phyloP scores from a whole-genome alignment of 345 rosid genomes.

The Eucalyptus tenuipes region DNA sequence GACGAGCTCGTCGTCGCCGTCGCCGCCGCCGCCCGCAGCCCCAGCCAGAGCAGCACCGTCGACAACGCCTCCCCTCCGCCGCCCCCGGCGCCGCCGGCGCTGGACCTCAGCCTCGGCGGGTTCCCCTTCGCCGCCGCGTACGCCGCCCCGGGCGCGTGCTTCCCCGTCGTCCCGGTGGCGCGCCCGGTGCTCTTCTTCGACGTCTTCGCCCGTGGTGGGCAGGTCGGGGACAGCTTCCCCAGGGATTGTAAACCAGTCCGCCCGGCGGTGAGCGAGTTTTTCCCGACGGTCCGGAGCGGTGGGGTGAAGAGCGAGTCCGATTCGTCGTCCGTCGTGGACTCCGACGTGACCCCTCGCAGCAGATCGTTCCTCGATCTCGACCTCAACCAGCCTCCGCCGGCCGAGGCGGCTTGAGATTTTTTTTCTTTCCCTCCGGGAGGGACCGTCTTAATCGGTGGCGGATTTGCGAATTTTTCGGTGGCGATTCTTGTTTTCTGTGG shows the following conservation, averaged over 20 bases:
- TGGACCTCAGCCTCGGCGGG: neutral
- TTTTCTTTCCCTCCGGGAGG: neutral
- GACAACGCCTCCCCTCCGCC: slow-evolving; percentile 3
- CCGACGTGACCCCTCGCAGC: neutral
- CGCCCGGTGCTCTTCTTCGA: slow-evolving; percentile 9
- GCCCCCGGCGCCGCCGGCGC: neutral
- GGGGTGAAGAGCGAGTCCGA: neutral
- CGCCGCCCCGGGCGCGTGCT: neutral
- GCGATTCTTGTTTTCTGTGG: neutral
- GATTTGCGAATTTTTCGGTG: neutral
- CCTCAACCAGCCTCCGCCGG: slow-evolving; percentile 20
- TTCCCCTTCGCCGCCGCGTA: neutral
- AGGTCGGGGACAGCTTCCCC: neutral
- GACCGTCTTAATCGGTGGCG: neutral
- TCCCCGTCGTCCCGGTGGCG: neutral
- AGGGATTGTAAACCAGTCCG: neutral
- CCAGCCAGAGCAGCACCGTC: slow-evolving; percentile 13
- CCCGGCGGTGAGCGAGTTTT: neutral
- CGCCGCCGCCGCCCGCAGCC: slow-evolving; percentile 1
- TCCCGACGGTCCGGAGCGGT: neutral
- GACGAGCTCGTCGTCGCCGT: neutral
- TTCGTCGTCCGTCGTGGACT: neutral
- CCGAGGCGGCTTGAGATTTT: slow-evolving; percentile 4
- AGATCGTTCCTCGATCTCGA: slow-evolving; percentile 5
- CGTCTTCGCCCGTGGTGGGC: neutral